phyloP scores from a whole-genome alignment of 2,329 filamentous ascomycete genomes.

The Davidsoniella australis region DNA sequence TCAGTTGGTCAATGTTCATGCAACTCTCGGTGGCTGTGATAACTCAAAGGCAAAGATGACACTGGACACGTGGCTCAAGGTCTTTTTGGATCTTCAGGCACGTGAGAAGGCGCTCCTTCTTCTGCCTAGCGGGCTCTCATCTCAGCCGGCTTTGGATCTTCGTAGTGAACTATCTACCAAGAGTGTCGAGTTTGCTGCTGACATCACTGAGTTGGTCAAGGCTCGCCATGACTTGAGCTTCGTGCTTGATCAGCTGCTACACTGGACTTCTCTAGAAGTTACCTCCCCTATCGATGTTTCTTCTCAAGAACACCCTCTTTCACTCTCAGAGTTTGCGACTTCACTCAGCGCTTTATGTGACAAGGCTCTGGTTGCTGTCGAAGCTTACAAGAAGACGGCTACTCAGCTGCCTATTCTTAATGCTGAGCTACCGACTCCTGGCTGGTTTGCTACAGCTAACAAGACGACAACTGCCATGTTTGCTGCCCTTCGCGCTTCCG shows the following conservation, averaged over 20 bases:
- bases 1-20: constrained; percentile 48
- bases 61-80: constrained; percentile 33
- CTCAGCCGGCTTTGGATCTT: constrained; percentile 21
- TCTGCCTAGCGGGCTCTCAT: constrained; percentile 35
- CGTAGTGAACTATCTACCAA: constrained; percentile 21
- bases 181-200: constrained; percentile 22
- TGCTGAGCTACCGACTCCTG: constrained; percentile 24
- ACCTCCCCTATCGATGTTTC: constrained; percentile 16
- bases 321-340: constrained; percentile 31
- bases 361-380: constrained; percentile 61
- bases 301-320: constrained; percentile 11
- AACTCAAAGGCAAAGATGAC: constrained; percentile 27
- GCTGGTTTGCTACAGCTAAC: constrained; percentile 28
- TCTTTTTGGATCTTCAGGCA: constrained; percentile 27
- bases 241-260: constrained; percentile 45
- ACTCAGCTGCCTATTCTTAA: constrained; percentile 28
- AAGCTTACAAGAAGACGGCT: constrained; percentile 46
- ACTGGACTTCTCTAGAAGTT: constrained; percentile 37
- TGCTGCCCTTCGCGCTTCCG: constrained; percentile 8
- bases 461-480: constrained; percentile 8
- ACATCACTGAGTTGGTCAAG: constrained; percentile 24
- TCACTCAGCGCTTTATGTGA: constrained; percentile 51
- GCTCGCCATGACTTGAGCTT: constrained; percentile 43
- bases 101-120: constrained; percentile 26
- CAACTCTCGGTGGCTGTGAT: constrained; percentile 39